Conservation (phyloP, 1,139 yeast genomes). For the Kurtzmaniella natalensis region DNA sequence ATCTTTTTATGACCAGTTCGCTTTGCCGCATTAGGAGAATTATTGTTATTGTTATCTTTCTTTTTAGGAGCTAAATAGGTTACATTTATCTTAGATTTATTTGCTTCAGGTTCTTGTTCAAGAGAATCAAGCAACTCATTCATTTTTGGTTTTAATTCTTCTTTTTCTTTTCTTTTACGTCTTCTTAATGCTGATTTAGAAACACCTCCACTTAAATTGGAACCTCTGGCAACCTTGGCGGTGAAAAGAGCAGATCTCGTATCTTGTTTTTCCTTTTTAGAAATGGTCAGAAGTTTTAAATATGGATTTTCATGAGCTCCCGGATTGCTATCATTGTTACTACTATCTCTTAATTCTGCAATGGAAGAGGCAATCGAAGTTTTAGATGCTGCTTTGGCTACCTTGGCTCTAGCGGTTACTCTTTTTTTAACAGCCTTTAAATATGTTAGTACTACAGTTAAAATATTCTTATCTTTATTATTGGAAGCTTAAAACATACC, state of each 20-base stretch:
- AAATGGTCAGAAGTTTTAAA: constrained; percentile 47
- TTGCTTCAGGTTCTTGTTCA: constrained; percentile 22
- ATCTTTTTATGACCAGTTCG: constrained; percentile 53
- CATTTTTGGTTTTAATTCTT: constrained; percentile 63
- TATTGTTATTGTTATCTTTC: constrained; percentile 2
- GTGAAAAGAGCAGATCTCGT: constrained; percentile 28
- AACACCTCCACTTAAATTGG: constrained; percentile 36
- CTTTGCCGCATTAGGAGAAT: constrained; percentile 58
- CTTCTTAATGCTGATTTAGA: constrained; percentile 65
- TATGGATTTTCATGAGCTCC: constrained; percentile 45
- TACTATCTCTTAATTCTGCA: constrained; percentile 21
- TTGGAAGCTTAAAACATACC: constrained; percentile 8
- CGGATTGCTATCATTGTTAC: too few relatives aligned
- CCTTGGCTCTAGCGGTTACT: constrained; percentile 32
- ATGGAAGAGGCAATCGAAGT: constrained; percentile 20
- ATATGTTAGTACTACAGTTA: constrained; percentile 1
- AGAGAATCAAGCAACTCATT: constrained; percentile 55
- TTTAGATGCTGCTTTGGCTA: constrained; percentile 18
- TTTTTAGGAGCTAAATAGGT: background rate
- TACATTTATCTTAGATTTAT: constrained; percentile 1
- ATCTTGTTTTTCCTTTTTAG: constrained; percentile 52
- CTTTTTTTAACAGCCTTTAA: constrained; percentile 40
- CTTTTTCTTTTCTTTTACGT: constrained; percentile 59
- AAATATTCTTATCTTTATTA: too few relatives aligned
- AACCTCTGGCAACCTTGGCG: constrained; percentile 27